Evolutionary conservation across 1,284 basidiomycete species (phyloP), one percentile per base, ranked within the genome.

Genomic region (Kalmanozyma brasiliensis): DNA sequence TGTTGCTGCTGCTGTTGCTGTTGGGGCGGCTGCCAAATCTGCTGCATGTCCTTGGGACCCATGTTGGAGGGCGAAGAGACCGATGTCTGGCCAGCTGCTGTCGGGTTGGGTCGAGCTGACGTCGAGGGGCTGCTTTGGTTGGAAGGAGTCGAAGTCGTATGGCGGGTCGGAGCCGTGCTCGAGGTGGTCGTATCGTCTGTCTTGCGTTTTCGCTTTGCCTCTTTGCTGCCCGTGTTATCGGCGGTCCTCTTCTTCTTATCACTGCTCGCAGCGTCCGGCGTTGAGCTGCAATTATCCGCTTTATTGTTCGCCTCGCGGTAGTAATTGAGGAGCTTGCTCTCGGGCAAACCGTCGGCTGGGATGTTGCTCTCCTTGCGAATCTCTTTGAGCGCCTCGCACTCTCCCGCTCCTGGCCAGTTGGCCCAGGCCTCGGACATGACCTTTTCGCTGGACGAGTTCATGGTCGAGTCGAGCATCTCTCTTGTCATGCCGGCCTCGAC

Each of bases 351-450:
- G 17, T 79, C 77, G 14, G 57, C 35, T 4, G 77, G 77, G 17
- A 79, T 74, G 44, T 76, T 73, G 56, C 63, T 63, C 34, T 79
- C 66, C 37, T 66, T 56, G 23, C 77, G 68, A 20, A 77, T 66
- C 32, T 78, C 51, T 22, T 65, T 63, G 49, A 79, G 60, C 19
- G 64, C 68, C 22, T 78, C 69, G 42, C 71, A 74, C 34, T 74
- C 72, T 23, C 49, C 63, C n/a, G 70, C 69, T n/a, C 66, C 72
- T 10, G 77, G 76, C 76, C 76, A 77, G 24, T 72, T 68, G 40
- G 62, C 61, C 74, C 76, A 77, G 6, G 61, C 56, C 30, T 76
- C 73, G 14, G 74, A 67, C 71, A 77, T 73, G 48, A 59, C 57
- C 38, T 77, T 77, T 47, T 79, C 77, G 45, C 62, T 65, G 1